A percentile compares a stretch with the other conserved stretches of the same genome.
Evolutionary conservation across 768 basidiomycete genomes (phyloP).

Genomic region (Collybiopsis luxurians): DNA sequence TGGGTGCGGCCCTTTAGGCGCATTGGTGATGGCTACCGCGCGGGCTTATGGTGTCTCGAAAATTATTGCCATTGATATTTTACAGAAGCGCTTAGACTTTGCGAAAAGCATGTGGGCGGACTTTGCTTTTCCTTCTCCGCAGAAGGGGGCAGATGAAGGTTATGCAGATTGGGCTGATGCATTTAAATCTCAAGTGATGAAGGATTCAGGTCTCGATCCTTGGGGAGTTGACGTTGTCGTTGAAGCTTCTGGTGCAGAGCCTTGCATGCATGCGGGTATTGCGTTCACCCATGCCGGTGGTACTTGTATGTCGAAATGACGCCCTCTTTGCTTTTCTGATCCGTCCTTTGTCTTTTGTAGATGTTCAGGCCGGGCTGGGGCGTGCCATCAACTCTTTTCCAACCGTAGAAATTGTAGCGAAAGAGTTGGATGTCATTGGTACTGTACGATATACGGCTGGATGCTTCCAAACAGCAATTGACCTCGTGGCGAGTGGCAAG

Average conservation of each 20-base stretch:
- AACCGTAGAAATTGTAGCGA: constrained; percentile 15
- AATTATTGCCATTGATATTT: constrained; percentile 16
- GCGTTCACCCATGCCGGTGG: constrained; percentile 15
- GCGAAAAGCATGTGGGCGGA: constrained; percentile 14
- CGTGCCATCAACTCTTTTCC: constrained; percentile 15
- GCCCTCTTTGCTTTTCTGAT: not conserved
- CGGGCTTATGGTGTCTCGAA: constrained; percentile 17
- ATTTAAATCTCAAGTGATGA: constrained; percentile 10
- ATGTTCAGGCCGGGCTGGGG: constrained; percentile 17
- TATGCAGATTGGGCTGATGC: constrained; percentile 12
- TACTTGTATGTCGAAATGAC: constrained; percentile 16
- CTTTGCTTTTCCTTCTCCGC: constrained; percentile 12
- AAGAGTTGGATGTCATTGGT: constrained; percentile 16
- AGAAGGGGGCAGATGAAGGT: constrained; percentile 1
- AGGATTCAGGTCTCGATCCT: constrained; percentile 12
- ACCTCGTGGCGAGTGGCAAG: constrained; percentile 13
- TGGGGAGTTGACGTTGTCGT: constrained; percentile 17
- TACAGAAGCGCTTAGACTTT: constrained; percentile 15
- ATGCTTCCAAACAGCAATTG: constrained; percentile 17
- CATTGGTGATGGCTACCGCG: constrained; percentile 15
- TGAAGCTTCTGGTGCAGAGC: constrained; percentile 17
- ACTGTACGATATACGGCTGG: constrained; percentile 18
- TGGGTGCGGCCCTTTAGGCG: constrained; percentile 18
- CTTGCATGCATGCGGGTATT: constrained; percentile 18
- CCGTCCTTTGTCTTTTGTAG: constrained; percentile 1